Evolutionary conservation across 208 protist genomes (phyloP).

Genomic region (Acanthamoeba castellanii): DNA sequence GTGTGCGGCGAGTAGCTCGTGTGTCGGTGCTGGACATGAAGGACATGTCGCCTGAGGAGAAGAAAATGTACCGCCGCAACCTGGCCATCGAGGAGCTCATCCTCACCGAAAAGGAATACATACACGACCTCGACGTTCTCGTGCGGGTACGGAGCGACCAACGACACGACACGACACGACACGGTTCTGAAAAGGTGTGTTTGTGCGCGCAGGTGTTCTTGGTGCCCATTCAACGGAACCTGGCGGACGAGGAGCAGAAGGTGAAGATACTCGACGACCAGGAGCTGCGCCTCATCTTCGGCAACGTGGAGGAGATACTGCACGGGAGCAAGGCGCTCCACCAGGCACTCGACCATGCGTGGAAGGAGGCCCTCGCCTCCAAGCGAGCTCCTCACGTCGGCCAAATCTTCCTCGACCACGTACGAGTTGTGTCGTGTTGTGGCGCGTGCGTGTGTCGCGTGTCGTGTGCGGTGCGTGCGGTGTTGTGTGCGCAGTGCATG

Average conservation of each 20-base stretch:
- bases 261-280: constrained; percentile 60
- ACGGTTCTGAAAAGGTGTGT: no score
- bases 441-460: not conserved
- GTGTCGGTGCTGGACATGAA: constrained; percentile 70
- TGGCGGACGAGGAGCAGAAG: constrained; percentile 36
- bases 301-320: constrained; percentile 50
- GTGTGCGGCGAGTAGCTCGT: not conserved
- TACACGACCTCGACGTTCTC: constrained; percentile 64
- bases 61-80: constrained; percentile 45
- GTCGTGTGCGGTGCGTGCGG: not conserved
- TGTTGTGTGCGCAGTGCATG: not conserved
- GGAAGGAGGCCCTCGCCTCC: not conserved
- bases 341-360: not conserved
- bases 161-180: no score
- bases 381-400: not conserved
- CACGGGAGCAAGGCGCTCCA: constrained; percentile 44
- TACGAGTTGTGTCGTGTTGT: not conserved
- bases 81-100: constrained; percentile 73
- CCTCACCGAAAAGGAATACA: constrained; percentile 73
- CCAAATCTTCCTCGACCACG: constrained; percentile 32
- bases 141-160: not conserved
- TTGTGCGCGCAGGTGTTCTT: constrained; percentile 34
- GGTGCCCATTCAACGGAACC: not conserved
- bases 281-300: constrained; percentile 60
- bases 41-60: constrained; percentile 58